Base-by-base conservation (phyloP, 1,139 yeast species). In the Scheffersomyces stambukii region DNA sequence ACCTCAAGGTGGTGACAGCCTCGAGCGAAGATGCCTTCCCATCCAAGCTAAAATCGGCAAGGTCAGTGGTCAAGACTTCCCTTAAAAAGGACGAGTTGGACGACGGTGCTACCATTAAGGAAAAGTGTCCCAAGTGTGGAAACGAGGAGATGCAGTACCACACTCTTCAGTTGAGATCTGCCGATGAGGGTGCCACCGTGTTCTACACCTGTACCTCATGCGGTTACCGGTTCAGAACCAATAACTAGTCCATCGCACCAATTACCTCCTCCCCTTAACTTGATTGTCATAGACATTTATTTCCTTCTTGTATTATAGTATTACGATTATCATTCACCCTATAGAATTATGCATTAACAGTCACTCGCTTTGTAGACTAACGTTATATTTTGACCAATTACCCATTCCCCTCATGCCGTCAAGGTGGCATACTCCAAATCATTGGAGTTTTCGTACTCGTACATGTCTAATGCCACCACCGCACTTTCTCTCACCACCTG, bases 111-210 rank as follows among this genome's bases (percentile, higher is more conserved):
- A 82, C 93, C 13, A 91, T 91, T 54, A 83, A 88, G 57, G 99
- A 91, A 57, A 88, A 83, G 52, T 91, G 99, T 69, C 97, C 97
- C 13, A 80, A 88, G 59, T 91, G 98, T 75, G 96, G 95, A 29
- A 76, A 89, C 57, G 96, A 91, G 50, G 96, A 91, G 60, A 93
- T 93, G 98, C 91, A 81, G 54, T 91, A 91, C 57, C 96, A 91
- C 53, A 91, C 98, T 7, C 68, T 91, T 47, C 99, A 91, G 60
- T 73, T 91, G 46, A 77, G 99, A 64, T 84, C 95, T 31, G 99
- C 98, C 3, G 99, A 91, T 71, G 99, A 91, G 71, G 99, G 98
- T 69, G 93, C 93, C 17, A 83, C 94, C 5, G 93, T 83, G 18
- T 93, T 91, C 55, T 93, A 91, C 62, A 89, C 98, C 1, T 91